Evolutionary conservation across 192 early-diverging fungal genomes (phyloP).

Genomic region (Podila horticola): DNA sequence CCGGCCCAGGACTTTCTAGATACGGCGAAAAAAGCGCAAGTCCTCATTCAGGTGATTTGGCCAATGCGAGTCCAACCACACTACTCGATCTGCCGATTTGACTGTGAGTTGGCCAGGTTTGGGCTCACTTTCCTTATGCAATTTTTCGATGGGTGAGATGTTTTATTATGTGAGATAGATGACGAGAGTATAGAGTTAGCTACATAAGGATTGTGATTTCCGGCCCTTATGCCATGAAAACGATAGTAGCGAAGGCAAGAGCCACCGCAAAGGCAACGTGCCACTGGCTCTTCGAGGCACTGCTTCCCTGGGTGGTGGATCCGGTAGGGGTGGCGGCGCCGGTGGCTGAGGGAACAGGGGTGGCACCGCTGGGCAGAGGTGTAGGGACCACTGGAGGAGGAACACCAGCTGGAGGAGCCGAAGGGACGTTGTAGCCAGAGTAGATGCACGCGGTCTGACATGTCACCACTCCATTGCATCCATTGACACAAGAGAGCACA

Average conservation of each 20-base stretch:
- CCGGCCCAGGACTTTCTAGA: too few species aligned
- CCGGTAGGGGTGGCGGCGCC: not conserved
- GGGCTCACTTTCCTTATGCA: too few species aligned
- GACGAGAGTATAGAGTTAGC: too few species aligned
- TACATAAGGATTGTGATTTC: too few species aligned
- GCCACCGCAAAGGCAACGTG: not conserved
- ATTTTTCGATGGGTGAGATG: too few species aligned
- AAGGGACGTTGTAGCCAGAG: conserved; percentile 13
- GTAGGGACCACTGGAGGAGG: not conserved
- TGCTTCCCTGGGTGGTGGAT: not conserved
- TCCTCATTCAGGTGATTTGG: too few species aligned
- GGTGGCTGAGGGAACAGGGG: not conserved
- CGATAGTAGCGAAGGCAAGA: not conserved
- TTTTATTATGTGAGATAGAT: too few species aligned
- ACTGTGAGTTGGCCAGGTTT: too few species aligned
- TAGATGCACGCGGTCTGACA: conserved; percentile 25
- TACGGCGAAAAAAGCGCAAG: too few species aligned
- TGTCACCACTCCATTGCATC: not conserved
- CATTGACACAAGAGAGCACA: conserved; percentile 9
- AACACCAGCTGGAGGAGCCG: not conserved
- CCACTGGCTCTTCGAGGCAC: not conserved
- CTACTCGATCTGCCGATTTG: too few species aligned
- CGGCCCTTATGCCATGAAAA: not conserved
- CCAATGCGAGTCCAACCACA: too few species aligned
- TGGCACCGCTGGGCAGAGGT: not conserved